A percentile compares a stretch with the other conserved stretches of the same genome.
These are phyloP conservation scores for Solanum microdontum DNA, from an alignment of 257 asterid genomes.

Conservation along the genomic window DNA sequence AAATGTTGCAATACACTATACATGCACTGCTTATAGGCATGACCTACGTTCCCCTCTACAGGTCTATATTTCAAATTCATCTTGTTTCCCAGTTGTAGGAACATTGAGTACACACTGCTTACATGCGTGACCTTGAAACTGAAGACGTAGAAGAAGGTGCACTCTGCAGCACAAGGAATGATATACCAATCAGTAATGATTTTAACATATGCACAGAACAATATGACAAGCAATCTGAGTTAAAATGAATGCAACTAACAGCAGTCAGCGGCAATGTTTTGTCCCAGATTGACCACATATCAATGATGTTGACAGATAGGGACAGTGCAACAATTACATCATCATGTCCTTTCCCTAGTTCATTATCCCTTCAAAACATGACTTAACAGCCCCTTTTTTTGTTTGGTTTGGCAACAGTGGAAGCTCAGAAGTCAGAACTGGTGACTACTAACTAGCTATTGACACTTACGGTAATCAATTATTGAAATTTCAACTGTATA, in stretches of 20 bases:
- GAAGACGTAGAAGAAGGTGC: neutral
- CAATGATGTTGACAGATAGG: neutral
- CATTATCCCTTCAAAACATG: neutral
- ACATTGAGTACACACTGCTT: neutral
- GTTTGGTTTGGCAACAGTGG: neutral
- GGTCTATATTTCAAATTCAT: neutral
- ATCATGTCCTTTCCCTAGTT: neutral
- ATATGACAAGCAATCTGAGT: neutral
- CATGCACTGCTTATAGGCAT: neutral
- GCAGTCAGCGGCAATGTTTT: neutral
- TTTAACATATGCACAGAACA: neutral
- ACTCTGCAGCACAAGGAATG: conserved; percentile 21
- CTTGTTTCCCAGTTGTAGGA: neutral
- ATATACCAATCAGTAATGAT: neutral
- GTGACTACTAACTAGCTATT: neutral
- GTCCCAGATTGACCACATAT: neutral
- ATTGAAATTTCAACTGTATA: neutral
- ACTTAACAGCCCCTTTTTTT: neutral
- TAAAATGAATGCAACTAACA: neutral
- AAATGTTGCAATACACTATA: neutral
- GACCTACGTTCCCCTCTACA: neutral
- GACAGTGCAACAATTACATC: neutral
- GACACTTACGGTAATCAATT: neutral
- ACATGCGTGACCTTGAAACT: conserved; percentile 68
- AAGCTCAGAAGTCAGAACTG: neutral